Percentiles rank a stretch among this genome's conserved stretches.
Conservation (phyloP, 2,329 filamentous ascomycete genomes). For the Keithomyces neogunnii region DNA sequence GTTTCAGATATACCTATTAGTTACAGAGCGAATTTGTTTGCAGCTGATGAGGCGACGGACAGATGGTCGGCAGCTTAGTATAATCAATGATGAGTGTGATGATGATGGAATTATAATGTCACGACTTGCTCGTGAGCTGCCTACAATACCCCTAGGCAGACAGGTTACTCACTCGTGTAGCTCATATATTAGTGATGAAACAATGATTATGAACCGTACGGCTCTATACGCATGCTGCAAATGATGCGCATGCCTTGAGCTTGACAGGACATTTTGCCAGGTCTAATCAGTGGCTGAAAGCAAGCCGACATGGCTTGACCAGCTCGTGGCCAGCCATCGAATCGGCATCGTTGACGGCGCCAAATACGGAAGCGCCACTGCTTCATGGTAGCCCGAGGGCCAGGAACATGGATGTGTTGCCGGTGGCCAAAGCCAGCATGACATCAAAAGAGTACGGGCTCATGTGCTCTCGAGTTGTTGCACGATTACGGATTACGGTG, state of each 20-base stretch:
- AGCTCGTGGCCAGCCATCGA: background rate
- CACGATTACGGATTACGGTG: too few species aligned
- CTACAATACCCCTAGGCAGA: background rate
- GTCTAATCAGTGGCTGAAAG: background rate
- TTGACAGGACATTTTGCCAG: background rate
- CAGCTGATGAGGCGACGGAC: background rate
- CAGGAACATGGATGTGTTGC: background rate
- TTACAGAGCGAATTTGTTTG: background rate
- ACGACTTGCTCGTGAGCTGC: background rate
- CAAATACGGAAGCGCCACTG: background rate
- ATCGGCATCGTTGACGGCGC: background rate
- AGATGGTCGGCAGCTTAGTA: background rate
- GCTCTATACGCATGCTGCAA: background rate
- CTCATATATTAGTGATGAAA: background rate
- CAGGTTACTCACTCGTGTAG: background rate
- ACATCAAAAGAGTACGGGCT: background rate
- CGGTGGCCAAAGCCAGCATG: background rate
- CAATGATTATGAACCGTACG: background rate
- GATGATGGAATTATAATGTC: background rate
- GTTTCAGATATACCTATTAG: slow-evolving; percentile 1
- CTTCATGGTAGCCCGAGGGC: background rate
- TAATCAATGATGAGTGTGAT: background rate
- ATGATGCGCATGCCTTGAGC: too few species aligned
- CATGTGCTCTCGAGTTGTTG: too few species aligned
- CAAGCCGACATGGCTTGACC: background rate